These are phyloP conservation scores for Starmerella kuoi DNA, from an alignment of 805 yeast species.

Conservation along the genomic window DNA sequence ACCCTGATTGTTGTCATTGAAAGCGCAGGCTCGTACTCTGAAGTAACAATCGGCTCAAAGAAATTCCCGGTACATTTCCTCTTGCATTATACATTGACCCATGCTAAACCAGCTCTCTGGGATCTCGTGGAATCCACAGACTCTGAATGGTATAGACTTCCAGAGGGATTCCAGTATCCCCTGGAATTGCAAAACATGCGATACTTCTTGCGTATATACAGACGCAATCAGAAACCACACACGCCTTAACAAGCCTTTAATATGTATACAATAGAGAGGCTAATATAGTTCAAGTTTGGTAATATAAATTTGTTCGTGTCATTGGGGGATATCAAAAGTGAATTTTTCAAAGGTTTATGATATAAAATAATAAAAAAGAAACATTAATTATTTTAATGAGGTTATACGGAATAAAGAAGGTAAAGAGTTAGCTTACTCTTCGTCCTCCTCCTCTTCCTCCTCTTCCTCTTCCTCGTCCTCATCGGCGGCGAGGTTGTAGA, in stretches of 20 bases:
- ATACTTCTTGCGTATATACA: conserved; percentile 65
- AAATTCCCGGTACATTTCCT: conserved; percentile 73
- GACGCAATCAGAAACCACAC: conserved; percentile 33
- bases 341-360: background rate
- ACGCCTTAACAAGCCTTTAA: too few species aligned
- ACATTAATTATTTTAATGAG: conserved; percentile 2
- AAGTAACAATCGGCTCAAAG: conserved; percentile 62
- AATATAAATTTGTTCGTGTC: too few species aligned
- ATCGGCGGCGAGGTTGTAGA: conserved; percentile 97
- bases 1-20: conserved; percentile 58
- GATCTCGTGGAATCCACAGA: conserved; percentile 52
- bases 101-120: conserved; percentile 41
- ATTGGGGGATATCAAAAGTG: too few species aligned
- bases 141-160: conserved; percentile 68
- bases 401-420: background rate
- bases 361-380: background rate
- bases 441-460: conserved; percentile 30
- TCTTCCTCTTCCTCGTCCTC: conserved; percentile 93
- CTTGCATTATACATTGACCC: conserved; percentile 58
- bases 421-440: conserved; percentile 14
- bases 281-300: too few species aligned
- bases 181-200: conserved; percentile 79
- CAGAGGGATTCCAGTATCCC: conserved; percentile 42
- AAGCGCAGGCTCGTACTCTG: conserved; percentile 83
- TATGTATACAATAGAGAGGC: too few species aligned